Evolutionary conservation across 345 rosid species (phyloP).

Genomic region (Nasturtium officinale): DNA sequence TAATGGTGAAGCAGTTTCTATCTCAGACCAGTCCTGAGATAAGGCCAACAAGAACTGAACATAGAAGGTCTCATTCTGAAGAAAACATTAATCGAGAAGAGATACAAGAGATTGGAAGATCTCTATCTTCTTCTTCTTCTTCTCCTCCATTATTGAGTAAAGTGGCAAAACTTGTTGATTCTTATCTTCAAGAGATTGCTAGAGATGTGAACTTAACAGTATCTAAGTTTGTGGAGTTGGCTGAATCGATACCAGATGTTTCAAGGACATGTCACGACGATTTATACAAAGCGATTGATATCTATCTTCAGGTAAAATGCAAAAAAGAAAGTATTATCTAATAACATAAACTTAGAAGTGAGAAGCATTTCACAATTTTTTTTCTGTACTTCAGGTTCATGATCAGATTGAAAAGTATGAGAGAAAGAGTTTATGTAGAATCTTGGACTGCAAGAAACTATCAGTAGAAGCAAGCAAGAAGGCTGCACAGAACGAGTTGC

Average conservation of each 20-base stretch:
- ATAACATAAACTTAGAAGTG: neutral
- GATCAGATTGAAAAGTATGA: constrained; percentile 73
- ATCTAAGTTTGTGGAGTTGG: constrained; percentile 69
- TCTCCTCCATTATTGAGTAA: constrained; percentile 77
- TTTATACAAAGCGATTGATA: constrained; percentile 86
- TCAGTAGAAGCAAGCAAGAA: constrained; percentile 90
- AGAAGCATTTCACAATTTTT: neutral
- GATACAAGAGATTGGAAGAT: constrained; percentile 78
- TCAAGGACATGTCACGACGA: constrained; percentile 82
- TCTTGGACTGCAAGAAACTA: constrained; percentile 88
- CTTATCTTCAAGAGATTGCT: constrained; percentile 79
- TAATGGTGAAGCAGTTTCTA: constrained; percentile 78
- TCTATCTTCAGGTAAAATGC: constrained; percentile 80
- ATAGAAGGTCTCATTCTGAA: constrained; percentile 87
- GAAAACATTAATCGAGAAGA: constrained; percentile 71
- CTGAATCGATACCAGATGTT: constrained; percentile 67
- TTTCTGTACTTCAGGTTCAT: constrained; percentile 58
- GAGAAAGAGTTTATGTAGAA: constrained; percentile 73
- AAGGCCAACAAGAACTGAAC: constrained; percentile 65
- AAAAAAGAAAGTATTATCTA: constrained; percentile 4
- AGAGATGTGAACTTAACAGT: constrained; percentile 69
- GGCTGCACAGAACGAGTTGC: constrained; percentile 88
- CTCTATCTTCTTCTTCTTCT: constrained; percentile 58
- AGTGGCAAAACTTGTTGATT: constrained; percentile 88
- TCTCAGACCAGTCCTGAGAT: constrained; percentile 74